phyloP scores from a whole-genome alignment of 2,329 filamentous ascomycete species.

The Ceratocystis harringtonii region DNA sequence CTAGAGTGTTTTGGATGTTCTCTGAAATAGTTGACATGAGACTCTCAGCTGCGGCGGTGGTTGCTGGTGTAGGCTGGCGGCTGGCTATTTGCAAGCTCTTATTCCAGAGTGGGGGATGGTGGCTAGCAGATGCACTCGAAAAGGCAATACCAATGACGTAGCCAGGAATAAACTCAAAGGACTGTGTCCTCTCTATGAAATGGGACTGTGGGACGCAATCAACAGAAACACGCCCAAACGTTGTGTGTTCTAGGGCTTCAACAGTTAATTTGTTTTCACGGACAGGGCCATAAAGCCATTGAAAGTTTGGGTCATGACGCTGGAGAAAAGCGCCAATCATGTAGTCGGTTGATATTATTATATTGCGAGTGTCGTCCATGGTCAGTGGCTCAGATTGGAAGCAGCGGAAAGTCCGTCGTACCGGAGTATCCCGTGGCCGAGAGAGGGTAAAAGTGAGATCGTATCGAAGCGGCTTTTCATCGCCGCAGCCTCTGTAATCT shows the following conservation, averaged over 20 bases:
- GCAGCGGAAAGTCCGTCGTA: conserved; percentile 33
- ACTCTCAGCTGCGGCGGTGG: conserved; percentile 31
- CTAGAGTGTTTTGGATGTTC: conserved; percentile 29
- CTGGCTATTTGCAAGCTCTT: conserved; percentile 32
- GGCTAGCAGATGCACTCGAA: conserved; percentile 28
- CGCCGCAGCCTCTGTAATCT: conserved; percentile 22
- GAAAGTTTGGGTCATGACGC: conserved; percentile 35
- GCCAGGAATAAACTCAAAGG: conserved; percentile 35
- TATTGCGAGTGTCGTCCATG: conserved; percentile 30
- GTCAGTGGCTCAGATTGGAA: conserved; percentile 35
- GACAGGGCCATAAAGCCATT: conserved; percentile 32
- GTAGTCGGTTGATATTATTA: conserved; percentile 34
- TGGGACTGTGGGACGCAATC: conserved; percentile 32
- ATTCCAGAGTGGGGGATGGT: conserved; percentile 26
- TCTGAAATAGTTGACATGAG: conserved; percentile 33
- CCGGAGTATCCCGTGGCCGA: conserved; percentile 24
- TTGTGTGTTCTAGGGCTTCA: conserved; percentile 28
- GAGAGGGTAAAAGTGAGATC: conserved; percentile 33
- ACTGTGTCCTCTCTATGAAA: conserved; percentile 31
- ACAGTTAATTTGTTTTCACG: conserved; percentile 27
- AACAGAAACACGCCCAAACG: conserved; percentile 31
- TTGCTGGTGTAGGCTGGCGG: conserved; percentile 34
- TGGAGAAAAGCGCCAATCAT: conserved; percentile 37
- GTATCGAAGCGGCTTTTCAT: conserved; percentile 33
- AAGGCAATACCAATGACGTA: conserved; percentile 34